phyloP scores from a whole-genome alignment of 2,329 filamentous ascomycete genomes.

The Penicillium verrucosum region DNA sequence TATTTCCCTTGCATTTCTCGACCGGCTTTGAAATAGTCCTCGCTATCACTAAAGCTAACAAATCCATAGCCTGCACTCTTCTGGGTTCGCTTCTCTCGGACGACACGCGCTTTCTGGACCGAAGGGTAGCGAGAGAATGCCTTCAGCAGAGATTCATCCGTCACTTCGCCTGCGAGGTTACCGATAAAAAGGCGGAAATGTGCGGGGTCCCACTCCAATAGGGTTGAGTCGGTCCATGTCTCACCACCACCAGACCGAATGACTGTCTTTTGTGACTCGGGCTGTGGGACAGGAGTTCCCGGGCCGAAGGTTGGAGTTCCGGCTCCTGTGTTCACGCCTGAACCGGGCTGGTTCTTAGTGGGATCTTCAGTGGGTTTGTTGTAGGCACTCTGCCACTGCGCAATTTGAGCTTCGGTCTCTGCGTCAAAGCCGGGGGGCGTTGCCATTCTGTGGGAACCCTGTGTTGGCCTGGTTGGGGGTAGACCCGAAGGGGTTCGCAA shows the following conservation, averaged over 20 bases:
- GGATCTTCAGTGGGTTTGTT: constrained; percentile 43
- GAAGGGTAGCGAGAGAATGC: constrained; percentile 86
- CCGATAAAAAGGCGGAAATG: constrained; percentile 95
- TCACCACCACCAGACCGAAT: constrained; percentile 84
- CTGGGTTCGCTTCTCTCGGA: constrained; percentile 91
- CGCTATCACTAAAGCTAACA: constrained; percentile 89
- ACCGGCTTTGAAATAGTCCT: constrained; percentile 93
- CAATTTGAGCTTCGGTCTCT: constrained; percentile 86
- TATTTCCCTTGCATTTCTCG: constrained; percentile 99
- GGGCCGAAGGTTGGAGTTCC: constrained; percentile 36
- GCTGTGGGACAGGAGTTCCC: constrained; percentile 44
- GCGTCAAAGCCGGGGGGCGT: constrained; percentile 56
- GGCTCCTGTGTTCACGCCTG: constrained; percentile 33
- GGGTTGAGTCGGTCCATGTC: constrained; percentile 81
- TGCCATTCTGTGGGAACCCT: constrained; percentile 30
- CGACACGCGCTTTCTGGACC: constrained; percentile 86
- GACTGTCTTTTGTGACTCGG: constrained; percentile 71
- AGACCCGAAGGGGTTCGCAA: constrained; percentile 75
- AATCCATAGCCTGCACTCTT: constrained; percentile 98
- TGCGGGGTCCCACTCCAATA: constrained; percentile 93
- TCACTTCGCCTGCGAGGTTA: constrained; percentile 95
- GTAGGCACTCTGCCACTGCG: constrained; percentile 93
- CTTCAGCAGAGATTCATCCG: constrained; percentile 91
- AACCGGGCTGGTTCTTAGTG: constrained; percentile 32
- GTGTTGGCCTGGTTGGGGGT: constrained; percentile 32